Conservation (phyloP, 495 filamentous ascomycete genomes). For the Saxispiralis lemnorum region DNA sequence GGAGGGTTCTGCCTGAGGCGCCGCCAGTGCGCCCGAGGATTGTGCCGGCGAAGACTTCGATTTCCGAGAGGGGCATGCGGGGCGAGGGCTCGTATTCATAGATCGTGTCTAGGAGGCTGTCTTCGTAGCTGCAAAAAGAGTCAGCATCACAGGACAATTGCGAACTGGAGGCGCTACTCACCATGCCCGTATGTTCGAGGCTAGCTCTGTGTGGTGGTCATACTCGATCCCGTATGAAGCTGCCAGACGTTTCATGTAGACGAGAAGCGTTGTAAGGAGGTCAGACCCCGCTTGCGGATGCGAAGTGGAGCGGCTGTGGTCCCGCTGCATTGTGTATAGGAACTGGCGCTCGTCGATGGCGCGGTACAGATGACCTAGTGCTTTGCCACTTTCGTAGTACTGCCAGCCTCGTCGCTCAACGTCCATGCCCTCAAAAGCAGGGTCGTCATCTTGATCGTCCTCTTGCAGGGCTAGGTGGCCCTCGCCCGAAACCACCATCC, state of each 20-base stretch:
- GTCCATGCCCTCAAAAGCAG: slow-evolving; percentile 21
- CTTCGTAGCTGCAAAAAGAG: slow-evolving; percentile 41
- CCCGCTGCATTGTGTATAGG: slow-evolving; percentile 35
- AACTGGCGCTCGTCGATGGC: slow-evolving; percentile 56
- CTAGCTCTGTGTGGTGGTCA: slow-evolving; percentile 25
- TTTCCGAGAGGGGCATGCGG: slow-evolving; percentile 40
- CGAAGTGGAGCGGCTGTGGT: slow-evolving; percentile 12
- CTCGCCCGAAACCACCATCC: slow-evolving; percentile 32
- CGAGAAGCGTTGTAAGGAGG: slow-evolving; percentile 32
- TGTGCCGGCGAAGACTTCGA: slow-evolving; percentile 59
- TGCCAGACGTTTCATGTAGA: slow-evolving; percentile 27
- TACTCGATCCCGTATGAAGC: slow-evolving; percentile 26
- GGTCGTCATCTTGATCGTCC: slow-evolving; percentile 38
- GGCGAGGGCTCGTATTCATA: slow-evolving; percentile 40
- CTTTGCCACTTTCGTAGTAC: slow-evolving; percentile 52
- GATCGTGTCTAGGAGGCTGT: slow-evolving; percentile 39
- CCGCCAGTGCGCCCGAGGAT: slow-evolving; percentile 46
- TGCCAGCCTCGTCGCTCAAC: slow-evolving; percentile 14
- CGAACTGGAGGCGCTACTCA: slow-evolving; percentile 21
- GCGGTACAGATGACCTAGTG: slow-evolving; percentile 56
- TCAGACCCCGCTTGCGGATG: background rate
- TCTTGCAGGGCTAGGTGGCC: slow-evolving; percentile 25
- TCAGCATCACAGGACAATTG: background rate
- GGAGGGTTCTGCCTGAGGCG: slow-evolving; percentile 39
- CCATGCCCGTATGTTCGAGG: slow-evolving; percentile 33